Percentiles rank a stretch among this genome's conserved stretches.
Evolutionary conservation across 2,329 filamentous ascomycete genomes (phyloP).

Genomic region (Gnomoniopsis sp.): DNA sequence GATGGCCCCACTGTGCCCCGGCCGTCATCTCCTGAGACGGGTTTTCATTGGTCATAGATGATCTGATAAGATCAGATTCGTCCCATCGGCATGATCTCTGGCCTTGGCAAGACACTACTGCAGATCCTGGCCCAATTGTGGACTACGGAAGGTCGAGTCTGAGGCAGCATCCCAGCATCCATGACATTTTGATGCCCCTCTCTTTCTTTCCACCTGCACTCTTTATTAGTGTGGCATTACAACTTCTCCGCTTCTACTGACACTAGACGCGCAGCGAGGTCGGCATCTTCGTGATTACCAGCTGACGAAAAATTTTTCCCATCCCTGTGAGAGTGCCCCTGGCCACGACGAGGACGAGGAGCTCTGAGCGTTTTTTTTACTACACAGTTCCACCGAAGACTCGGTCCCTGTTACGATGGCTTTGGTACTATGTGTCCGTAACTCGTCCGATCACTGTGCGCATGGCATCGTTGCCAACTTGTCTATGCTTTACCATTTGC

Average conservation of each 20-base stretch:
- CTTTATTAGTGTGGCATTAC: not conserved
- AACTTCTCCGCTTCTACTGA: conserved; percentile 12
- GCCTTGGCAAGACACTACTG: not conserved
- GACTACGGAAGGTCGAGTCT: conserved; percentile 2
- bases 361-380: not conserved
- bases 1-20: conserved; percentile 6
- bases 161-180: conserved; percentile 10
- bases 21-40: not conserved
- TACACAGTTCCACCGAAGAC: not conserved
- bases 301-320: conserved; percentile 12
- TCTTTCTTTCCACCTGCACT: not conserved
- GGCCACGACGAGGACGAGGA: not conserved
- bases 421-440: not conserved
- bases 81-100: not conserved
- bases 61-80: conserved; percentile 24
- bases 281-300: conserved; percentile 7
- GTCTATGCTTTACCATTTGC: too few species aligned
- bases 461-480: not conserved
- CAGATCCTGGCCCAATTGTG: not conserved
- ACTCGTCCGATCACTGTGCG: too few species aligned
- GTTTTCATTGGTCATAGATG: conserved; percentile 22
- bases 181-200: conserved; percentile 9
- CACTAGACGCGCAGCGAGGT: conserved; percentile 14
- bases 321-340: not conserved
- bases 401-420: not conserved